Conservation (phyloP, 2,329 filamentous ascomycete species). For the Fusarium metavorans region DNA sequence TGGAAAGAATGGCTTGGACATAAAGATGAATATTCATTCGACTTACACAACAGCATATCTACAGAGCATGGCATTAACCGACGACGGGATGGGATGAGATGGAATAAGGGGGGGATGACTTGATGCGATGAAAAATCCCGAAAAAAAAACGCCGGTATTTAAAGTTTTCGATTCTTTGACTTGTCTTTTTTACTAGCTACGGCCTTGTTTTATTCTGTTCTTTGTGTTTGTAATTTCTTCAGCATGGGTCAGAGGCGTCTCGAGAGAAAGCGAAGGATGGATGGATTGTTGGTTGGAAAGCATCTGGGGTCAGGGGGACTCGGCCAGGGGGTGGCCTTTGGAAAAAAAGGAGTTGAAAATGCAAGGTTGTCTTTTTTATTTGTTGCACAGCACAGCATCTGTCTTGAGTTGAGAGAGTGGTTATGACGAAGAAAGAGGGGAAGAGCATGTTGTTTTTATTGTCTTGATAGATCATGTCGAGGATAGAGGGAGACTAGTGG, state of each 20-base stretch:
- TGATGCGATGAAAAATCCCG: constrained; percentile 29
- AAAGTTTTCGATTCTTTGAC: constrained; percentile 30
- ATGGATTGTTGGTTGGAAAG: constrained; percentile 5
- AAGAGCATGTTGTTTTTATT: constrained; percentile 13
- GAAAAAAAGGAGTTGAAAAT: constrained; percentile 34
- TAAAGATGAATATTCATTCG: constrained; percentile 10
- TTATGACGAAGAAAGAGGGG: not conserved
- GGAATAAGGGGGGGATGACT: constrained; percentile 24
- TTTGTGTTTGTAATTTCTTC: constrained; percentile 18
- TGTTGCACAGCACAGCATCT: constrained; percentile 25
- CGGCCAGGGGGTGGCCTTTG: constrained; percentile 26
- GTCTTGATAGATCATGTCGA: constrained; percentile 27
- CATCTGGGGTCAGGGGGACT: constrained; percentile 16
- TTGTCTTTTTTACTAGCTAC: constrained; percentile 33
- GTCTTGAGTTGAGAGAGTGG: constrained; percentile 1
- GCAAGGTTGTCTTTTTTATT: constrained; percentile 15
- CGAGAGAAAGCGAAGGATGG: constrained; percentile 17
- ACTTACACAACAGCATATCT: constrained; percentile 30
- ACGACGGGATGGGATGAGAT: constrained; percentile 32
- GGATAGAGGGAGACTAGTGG: constrained; percentile 33
- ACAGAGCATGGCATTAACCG: constrained; percentile 7
- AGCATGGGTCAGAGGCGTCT: constrained; percentile 38
- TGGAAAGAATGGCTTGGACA: constrained; percentile 8
- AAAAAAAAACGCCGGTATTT: constrained; percentile 22
- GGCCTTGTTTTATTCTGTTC: constrained; percentile 19